Conservation (phyloP, 2,329 filamentous ascomycete genomes). For the Colletotrichum sp. region DNA sequence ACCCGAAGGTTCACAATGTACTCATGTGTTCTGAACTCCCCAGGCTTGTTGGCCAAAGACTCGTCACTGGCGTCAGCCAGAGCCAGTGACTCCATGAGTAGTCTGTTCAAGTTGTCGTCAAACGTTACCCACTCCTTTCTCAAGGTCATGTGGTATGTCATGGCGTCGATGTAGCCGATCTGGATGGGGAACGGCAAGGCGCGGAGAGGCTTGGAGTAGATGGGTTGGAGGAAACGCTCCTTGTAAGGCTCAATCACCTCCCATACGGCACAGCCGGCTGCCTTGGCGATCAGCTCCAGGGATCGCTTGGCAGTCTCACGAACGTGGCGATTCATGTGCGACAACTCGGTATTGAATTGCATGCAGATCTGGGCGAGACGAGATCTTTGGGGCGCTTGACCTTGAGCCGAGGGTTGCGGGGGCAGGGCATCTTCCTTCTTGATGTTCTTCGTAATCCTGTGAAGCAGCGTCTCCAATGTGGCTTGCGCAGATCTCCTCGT, state of each 20-base stretch:
- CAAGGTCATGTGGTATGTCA: slow-evolving; percentile 91
- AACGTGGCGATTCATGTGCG: slow-evolving; percentile 95
- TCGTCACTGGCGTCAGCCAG: slow-evolving; percentile 95
- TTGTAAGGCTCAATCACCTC: slow-evolving; percentile 91
- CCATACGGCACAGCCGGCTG: slow-evolving; percentile 79
- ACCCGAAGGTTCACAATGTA: slow-evolving; percentile 91
- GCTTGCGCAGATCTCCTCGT: slow-evolving; percentile 83
- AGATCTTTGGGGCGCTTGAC: slow-evolving; percentile 51
- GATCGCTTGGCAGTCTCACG: slow-evolving; percentile 84
- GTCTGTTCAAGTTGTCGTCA: slow-evolving; percentile 86
- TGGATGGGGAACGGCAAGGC: slow-evolving; percentile 93
- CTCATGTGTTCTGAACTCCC: slow-evolving; percentile 94
- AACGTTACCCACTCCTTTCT: slow-evolving; percentile 90
- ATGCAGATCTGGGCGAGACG: slow-evolving; percentile 80
- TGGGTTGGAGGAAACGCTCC: slow-evolving; percentile 85
- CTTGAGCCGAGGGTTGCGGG: slow-evolving; percentile 32
- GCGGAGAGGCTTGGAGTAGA: slow-evolving; percentile 93
- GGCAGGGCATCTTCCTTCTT: slow-evolving; percentile 77
- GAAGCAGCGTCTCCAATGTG: slow-evolving; percentile 80
- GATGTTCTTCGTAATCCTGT: slow-evolving; percentile 77
- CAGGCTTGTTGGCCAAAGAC: slow-evolving; percentile 87
- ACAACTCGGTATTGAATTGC: slow-evolving; percentile 85
- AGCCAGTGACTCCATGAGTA: slow-evolving; percentile 92
- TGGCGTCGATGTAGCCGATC: slow-evolving; percentile 97
- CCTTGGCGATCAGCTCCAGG: slow-evolving; percentile 80